Conservation (phyloP, 2,329 filamentous ascomycete genomes). For the Fusarium zealandicum region DNA sequence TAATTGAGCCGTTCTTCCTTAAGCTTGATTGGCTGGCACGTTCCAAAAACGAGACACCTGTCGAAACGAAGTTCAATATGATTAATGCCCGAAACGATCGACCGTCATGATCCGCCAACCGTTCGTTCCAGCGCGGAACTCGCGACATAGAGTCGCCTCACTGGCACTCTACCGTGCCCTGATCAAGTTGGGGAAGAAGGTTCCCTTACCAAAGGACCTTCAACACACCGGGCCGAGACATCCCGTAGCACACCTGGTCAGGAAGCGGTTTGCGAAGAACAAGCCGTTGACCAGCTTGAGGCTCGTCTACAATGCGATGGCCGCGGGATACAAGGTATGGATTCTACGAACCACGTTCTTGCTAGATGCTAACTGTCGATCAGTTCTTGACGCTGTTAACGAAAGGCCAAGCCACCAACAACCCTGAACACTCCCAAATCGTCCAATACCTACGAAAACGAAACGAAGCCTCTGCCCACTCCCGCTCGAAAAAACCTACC, state of each 20-base stretch:
- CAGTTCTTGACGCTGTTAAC: conserved; percentile 53
- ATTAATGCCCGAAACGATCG: background rate
- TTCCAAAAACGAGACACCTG: background rate
- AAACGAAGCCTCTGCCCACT: conserved; percentile 29
- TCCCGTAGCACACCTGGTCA: conserved; percentile 65
- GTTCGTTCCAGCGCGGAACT: conserved; percentile 58
- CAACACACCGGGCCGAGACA: conserved; percentile 41
- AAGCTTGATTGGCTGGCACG: background rate
- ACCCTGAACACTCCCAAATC: conserved; percentile 52
- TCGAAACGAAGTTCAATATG: conserved; percentile 14
- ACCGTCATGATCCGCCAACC: conserved; percentile 40
- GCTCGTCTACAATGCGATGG: conserved; percentile 67
- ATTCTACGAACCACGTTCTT: background rate
- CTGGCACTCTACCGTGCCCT: conserved; percentile 77
- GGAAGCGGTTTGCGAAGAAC: conserved; percentile 69
- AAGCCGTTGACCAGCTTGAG: conserved; percentile 63
- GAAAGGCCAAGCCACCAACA: conserved; percentile 48
- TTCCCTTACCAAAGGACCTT: conserved; percentile 59
- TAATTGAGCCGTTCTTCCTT: background rate
- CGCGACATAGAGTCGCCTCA: conserved; percentile 63
- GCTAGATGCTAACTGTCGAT: background rate
- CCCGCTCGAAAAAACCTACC: conserved; percentile 25
- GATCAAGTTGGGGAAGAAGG: conserved; percentile 61
- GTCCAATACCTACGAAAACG: conserved; percentile 50
- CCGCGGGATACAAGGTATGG: conserved; percentile 70